These are phyloP conservation scores for Thermothielavioides terrestris DNA, from an alignment of 495 filamentous ascomycete genomes.

Conservation along the genomic window DNA sequence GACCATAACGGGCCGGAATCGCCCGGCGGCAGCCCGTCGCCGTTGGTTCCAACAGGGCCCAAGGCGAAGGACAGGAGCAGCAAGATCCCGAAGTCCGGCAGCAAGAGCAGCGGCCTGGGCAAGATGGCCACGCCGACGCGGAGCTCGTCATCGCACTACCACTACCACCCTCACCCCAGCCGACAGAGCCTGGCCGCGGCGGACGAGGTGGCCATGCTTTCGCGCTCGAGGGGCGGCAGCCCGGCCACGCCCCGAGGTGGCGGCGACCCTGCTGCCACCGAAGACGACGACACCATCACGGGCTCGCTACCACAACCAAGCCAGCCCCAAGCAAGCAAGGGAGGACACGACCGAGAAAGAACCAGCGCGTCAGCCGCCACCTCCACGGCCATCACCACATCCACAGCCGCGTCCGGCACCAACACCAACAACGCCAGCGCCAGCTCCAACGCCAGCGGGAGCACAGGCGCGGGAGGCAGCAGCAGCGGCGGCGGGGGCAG, in stretches of 20 bases:
- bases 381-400: background rate
- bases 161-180: background rate
- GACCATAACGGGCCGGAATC: conserved; percentile 13
- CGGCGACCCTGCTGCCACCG: background rate
- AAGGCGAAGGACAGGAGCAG: conserved; percentile 26
- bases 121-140: background rate
- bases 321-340: background rate
- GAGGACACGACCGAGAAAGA: background rate
- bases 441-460: background rate
- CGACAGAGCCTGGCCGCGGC: background rate
- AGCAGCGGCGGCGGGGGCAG: conserved; percentile 2
- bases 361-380: background rate
- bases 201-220: background rate
- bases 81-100: conserved; percentile 30
- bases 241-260: background rate
- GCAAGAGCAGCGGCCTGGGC: background rate
- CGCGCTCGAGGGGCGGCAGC: conserved; percentile 7
- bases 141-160: background rate
- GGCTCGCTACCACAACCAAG: background rate
- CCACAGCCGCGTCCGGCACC: background rate
- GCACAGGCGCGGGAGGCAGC: background rate
- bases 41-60: conserved; percentile 42
- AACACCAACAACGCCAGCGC: background rate
- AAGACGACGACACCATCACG: conserved; percentile 6
- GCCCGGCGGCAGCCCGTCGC: conserved; percentile 39